phyloP scores from a whole-genome alignment of 805 yeast genomes.

The Lipomyces lipofer region DNA sequence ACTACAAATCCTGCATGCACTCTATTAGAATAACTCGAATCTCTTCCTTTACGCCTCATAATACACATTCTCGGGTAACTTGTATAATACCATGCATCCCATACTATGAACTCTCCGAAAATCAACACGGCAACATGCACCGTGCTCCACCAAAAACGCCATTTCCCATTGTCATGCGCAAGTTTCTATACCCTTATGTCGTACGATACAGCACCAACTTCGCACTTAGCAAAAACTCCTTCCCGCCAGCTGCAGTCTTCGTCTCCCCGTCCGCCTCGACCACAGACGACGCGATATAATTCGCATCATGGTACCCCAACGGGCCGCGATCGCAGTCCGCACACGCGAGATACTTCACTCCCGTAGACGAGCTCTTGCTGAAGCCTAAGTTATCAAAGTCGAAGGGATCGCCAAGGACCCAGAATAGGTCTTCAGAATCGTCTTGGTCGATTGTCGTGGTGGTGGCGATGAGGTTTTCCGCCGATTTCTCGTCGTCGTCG shows the following conservation, averaged over 20 bases:
- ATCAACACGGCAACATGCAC: too few relatives aligned
- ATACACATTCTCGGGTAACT: too few relatives aligned
- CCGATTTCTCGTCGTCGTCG: background rate
- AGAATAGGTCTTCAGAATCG: constrained; percentile 18
- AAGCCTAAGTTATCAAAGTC: constrained; percentile 33
- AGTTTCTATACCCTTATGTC: too few relatives aligned
- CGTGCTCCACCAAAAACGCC: too few relatives aligned
- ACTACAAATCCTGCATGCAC: too few relatives aligned
- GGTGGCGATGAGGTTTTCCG: background rate
- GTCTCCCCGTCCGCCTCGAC: background rate
- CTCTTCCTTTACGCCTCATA: too few relatives aligned
- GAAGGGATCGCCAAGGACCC: constrained; percentile 30
- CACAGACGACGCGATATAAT: background rate
- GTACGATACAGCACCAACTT: constrained; percentile 19
- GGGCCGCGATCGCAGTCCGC: constrained; percentile 35
- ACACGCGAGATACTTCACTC: constrained; percentile 31
- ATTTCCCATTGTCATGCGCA: too few relatives aligned
- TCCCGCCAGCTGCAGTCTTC: background rate
- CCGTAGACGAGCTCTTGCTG: constrained; percentile 23
- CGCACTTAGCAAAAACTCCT: constrained; percentile 24
- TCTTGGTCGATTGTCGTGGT: background rate
- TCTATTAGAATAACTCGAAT: too few relatives aligned
- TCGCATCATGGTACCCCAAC: constrained; percentile 29
- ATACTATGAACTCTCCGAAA: too few relatives aligned
- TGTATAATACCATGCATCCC: too few relatives aligned